Conservation (phyloP, 208 protist species). For the Acanthamoeba royreba region DNA sequence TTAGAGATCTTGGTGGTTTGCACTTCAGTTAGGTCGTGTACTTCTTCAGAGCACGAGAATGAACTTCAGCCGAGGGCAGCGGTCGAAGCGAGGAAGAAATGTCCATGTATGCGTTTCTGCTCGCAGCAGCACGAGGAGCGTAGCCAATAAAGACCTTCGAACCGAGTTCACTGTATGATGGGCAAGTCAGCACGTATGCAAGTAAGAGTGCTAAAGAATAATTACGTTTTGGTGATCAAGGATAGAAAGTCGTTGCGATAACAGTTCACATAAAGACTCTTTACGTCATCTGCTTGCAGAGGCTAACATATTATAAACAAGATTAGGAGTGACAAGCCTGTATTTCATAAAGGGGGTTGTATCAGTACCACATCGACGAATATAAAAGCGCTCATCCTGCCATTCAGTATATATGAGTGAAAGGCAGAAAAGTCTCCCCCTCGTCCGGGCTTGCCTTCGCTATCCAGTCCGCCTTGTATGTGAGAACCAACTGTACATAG, state of each 20-base stretch:
- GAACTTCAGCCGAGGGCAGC: neutral
- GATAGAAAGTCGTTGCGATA: constrained; percentile 37
- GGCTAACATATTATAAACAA: neutral
- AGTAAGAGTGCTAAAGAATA: neutral
- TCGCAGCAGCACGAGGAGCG: neutral
- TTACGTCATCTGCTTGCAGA: neutral
- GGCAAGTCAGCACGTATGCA: neutral
- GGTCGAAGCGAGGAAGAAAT: neutral
- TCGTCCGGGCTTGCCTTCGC: neutral
- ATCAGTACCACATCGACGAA: neutral
- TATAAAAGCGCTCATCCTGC: constrained; percentile 2
- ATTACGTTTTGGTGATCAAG: constrained; percentile 11
- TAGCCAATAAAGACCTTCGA: neutral
- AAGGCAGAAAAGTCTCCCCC: neutral
- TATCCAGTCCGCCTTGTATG: neutral
- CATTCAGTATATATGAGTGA: neutral
- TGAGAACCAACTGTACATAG: constrained; percentile 29
- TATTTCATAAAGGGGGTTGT: neutral
- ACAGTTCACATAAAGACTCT: neutral
- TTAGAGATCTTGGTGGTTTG: neutral
- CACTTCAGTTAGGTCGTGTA: neutral
- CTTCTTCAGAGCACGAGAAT: neutral
- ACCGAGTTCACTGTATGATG: neutral
- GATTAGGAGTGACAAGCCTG: neutral
- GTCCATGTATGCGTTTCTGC: neutral